Conservation (phyloP, 2,329 filamentous ascomycete species). For the Diaporthe caulivora region DNA sequence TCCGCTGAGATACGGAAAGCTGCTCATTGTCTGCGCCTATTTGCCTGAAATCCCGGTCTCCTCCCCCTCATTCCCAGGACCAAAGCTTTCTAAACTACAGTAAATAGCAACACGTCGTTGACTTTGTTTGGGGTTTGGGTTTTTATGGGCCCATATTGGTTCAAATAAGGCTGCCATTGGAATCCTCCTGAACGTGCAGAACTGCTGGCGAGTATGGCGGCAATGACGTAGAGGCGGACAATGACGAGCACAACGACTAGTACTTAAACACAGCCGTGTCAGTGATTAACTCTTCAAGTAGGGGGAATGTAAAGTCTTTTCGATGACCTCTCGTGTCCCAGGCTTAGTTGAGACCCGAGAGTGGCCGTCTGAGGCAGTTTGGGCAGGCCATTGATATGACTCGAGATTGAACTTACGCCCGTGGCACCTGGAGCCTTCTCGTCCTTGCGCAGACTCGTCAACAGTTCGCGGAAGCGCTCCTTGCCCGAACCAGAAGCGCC, state of each 20-base stretch:
- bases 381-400: not conserved
- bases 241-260: constrained; percentile 37
- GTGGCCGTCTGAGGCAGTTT: not conserved
- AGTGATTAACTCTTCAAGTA: not conserved
- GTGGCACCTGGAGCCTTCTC: constrained; percentile 82
- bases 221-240: constrained; percentile 35
- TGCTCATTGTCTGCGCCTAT: constrained; percentile 31
- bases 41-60: constrained; percentile 31
- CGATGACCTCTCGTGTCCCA: not conserved
- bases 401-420: constrained; percentile 50
- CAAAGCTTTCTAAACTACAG: constrained; percentile 39
- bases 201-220: constrained; percentile 28
- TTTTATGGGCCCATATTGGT: not conserved
- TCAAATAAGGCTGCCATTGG: constrained; percentile 39
- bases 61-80: not conserved
- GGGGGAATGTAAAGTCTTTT: too few species aligned
- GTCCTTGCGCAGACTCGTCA: constrained; percentile 91
- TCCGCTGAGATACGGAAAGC: constrained; percentile 10
- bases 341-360: not conserved
- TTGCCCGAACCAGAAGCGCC: constrained; percentile 93
- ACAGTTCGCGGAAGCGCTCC: constrained; percentile 92
- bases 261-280: constrained; percentile 10
- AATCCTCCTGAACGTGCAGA: constrained; percentile 37
- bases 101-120: constrained; percentile 19
- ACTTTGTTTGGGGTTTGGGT: not conserved